Evolutionary conservation across 2,329 filamentous ascomycete genomes (phyloP), one percentile per base, ranked within the genome.

Genomic region (Periconia sp.): DNA sequence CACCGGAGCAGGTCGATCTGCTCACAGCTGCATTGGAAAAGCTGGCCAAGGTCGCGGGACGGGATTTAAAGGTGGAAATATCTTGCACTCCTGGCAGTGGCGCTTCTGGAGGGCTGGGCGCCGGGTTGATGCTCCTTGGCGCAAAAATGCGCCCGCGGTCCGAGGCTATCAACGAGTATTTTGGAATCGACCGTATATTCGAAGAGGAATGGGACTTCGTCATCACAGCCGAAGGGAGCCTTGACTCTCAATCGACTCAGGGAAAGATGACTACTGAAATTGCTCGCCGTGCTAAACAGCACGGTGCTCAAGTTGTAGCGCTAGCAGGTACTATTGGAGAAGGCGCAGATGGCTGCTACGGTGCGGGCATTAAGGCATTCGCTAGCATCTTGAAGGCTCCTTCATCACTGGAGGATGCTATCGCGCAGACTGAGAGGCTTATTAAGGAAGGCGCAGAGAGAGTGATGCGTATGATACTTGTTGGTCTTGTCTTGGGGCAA

Each of bases 211-310:
- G 74, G 49, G 73, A 81, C 43, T 67, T 81, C 6, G 75, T 80
- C 0, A 67, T 81, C 48, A 81, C 78, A 0, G 78, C 77, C 2
- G 78, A 81, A 52, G 78, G 78, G 1, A 75, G 76, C 8, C 70
- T 81, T 12, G 78, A 81, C 48, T 69, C 72, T 32, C 78, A 80
- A 49, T 79, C 77, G 0, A 73, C 77, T 0, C 64, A 70, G 30
- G 78, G 78, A 2, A 81, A 81, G 55, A 79, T 81, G 49, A 78
- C 78, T 7, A 77, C 73, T 3, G 78, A 80, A 54, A 71, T 81
- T 18, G 78, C 77, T 8, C 63, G 70, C 38, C 69, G 76, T 8
- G 78, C 78, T 3, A 76, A 73, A 54, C 61, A 63, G 37, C 70
- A 70, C 46, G 70, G 71, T 4, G 65, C 77, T 3, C 76, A 76